Evolutionary conservation across 2,329 filamentous ascomycete genomes (phyloP), one percentile per base, ranked within the genome.

Genomic region (Pseudogymnoascus sp.): DNA sequence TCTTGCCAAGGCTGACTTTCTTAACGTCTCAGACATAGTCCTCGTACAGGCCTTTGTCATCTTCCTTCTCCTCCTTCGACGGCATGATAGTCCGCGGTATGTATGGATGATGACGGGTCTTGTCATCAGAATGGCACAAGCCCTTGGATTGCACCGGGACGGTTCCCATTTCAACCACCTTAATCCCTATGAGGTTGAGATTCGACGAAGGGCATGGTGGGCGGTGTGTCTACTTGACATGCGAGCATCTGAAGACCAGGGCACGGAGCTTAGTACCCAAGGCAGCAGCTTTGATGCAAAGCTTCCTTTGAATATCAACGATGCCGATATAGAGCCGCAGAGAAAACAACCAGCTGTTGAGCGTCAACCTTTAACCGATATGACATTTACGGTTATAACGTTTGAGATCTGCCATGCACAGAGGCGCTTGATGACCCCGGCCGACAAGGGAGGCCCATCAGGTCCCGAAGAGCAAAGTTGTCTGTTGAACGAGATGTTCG

Each of bases 181-280:
- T 3, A 74, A 77, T 0, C 78, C 81, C 0, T 84, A 82, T 61
- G 82, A 86, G 60, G 76, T 77, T 0, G 82, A 86, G 67, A 79
- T 85, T 70, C 75, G 83, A 35, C 75, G 83, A 19, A 75, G 84
- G 2, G 68, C 85, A 0, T 86, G 83, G 80, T 85, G 81, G 76
- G 74, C 78, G n/a, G 75, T 86, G 8, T 72, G 82, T 38, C 73
- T 79, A 2, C 72, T 85, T 0, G 84, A 87, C 64, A 70, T 80
- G 2, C 76, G 79, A 7, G 75, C 78, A 0, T 76, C 80, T 2
- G 81, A 84, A 62, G 78, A 82, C 59, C 72, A 79, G 2, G 80
- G 79, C 9, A 28, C 23, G 10, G 63, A 65, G 13, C 82, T 81
- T 62, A 71, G 81, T 61, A 78, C 81, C 67, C 79, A 82, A 62